Evolutionary conservation across 306 rosid genomes (phyloP).

Genomic region (Prunus dulcis): DNA sequence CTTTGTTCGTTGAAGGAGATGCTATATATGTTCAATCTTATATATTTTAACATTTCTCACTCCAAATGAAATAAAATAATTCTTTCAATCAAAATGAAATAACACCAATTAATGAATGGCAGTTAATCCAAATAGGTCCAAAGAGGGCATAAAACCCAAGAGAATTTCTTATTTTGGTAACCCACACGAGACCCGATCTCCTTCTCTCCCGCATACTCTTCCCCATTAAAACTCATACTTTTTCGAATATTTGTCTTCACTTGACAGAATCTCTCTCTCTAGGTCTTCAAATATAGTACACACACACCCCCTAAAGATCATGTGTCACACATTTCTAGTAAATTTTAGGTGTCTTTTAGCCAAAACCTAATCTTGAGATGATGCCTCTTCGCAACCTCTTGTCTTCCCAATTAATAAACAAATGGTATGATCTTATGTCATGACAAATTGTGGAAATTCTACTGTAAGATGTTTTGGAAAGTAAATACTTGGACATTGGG

Average conservation of each 20-base stretch:
- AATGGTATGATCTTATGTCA: slow-evolving; percentile 1
- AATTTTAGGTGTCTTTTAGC: slow-evolving; percentile 31
- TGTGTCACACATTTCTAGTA: slow-evolving; percentile 42
- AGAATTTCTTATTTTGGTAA: slow-evolving; percentile 45
- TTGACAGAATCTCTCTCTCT: slow-evolving; percentile 33
- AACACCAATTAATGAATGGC: no score
- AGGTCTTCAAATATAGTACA: slow-evolving; percentile 14
- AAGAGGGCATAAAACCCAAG: slow-evolving; percentile 3
- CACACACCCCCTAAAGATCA: slow-evolving; percentile 4
- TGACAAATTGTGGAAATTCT: slow-evolving; percentile 31
- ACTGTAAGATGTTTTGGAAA: slow-evolving; percentile 36
- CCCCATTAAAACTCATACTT: slow-evolving; percentile 39
- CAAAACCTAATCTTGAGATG: slow-evolving; percentile 25
- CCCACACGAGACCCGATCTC: slow-evolving; percentile 46
- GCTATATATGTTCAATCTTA: no score
- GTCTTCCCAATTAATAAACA: slow-evolving; percentile 11
- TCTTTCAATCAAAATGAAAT: no score
- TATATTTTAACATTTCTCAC: no score
- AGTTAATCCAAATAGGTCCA: no score
- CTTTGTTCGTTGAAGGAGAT: no score
- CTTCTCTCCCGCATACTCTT: slow-evolving; percentile 11
- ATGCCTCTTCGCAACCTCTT: slow-evolving; percentile 21
- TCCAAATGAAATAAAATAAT: not conserved
- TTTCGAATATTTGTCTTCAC: slow-evolving; percentile 80
- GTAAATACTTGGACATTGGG: slow-evolving; percentile 34